Evolutionary conservation across 2,329 filamentous ascomycete species (phyloP).

Genomic region (Pseudovirgaria hyperparasitica): DNA sequence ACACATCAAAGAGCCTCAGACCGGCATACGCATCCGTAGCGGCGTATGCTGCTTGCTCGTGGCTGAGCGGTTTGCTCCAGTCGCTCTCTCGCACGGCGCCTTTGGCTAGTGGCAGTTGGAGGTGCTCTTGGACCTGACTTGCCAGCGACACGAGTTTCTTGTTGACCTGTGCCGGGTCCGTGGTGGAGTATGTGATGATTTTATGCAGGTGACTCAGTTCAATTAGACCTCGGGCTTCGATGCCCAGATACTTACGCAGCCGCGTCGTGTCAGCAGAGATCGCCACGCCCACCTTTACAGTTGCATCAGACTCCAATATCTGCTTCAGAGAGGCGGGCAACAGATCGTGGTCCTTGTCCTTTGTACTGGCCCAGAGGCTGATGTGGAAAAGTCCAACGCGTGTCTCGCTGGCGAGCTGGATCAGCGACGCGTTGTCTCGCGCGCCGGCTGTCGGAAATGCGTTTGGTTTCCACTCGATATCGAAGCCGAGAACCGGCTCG

Average conservation of each 20-base stretch:
- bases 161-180: slow-evolving; percentile 43
- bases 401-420: slow-evolving; percentile 68
- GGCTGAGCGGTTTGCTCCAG: slow-evolving; percentile 53
- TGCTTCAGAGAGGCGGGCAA: slow-evolving; percentile 55
- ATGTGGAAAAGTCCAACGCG: slow-evolving; percentile 74
- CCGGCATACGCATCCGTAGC: slow-evolving; percentile 80
- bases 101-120: slow-evolving; percentile 70
- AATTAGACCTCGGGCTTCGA: slow-evolving; percentile 55
- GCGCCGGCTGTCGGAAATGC: slow-evolving; percentile 37
- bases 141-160: slow-evolving; percentile 52
- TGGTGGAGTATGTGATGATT: slow-evolving; percentile 43
- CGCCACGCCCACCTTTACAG: slow-evolving; percentile 66
- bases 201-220: slow-evolving; percentile 78
- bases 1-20: slow-evolving; percentile 56
- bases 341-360: slow-evolving; percentile 37
- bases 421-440: slow-evolving; percentile 69
- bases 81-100: slow-evolving; percentile 64
- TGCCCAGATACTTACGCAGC: slow-evolving; percentile 44
- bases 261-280: slow-evolving; percentile 54
- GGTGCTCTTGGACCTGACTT: slow-evolving; percentile 54
- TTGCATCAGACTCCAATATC: slow-evolving; percentile 56
- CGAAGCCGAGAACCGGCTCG: slow-evolving; percentile 69
- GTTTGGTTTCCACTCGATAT: slow-evolving; percentile 67
- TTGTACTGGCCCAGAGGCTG: slow-evolving; percentile 41
- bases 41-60: slow-evolving; percentile 58